Percentiles rank a stretch among this genome's conserved stretches.
Evolutionary conservation across 805 yeast genomes (phyloP).

Genomic region (Cyberlindnera maritima): DNA sequence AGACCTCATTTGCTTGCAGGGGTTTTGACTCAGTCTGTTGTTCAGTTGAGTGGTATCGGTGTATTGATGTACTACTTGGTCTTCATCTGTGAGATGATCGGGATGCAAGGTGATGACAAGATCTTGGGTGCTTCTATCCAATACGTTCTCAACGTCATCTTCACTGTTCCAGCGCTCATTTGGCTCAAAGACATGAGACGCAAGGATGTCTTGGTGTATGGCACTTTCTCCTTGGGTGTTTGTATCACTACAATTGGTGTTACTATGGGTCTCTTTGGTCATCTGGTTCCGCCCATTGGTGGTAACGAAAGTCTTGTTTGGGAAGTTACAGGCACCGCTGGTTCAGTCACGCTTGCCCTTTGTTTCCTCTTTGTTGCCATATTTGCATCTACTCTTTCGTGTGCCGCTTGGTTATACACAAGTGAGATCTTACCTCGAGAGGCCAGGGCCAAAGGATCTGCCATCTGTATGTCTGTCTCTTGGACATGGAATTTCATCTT

Average conservation of each 20-base stretch:
- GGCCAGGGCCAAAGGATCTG: slow-evolving; percentile 45
- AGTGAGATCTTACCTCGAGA: slow-evolving; percentile 46
- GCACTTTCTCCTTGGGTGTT: slow-evolving; percentile 36
- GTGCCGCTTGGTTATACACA: slow-evolving; percentile 49
- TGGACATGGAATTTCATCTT: slow-evolving; percentile 41
- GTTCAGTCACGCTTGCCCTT: slow-evolving; percentile 42
- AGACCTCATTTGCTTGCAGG: slow-evolving; percentile 39
- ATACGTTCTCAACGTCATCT: slow-evolving; percentile 38
- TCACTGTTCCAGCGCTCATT: slow-evolving; percentile 43
- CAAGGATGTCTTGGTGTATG: slow-evolving; percentile 45
- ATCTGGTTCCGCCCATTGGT: slow-evolving; percentile 28
- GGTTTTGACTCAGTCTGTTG: slow-evolving; percentile 36
- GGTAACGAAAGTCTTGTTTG: slow-evolving; percentile 36
- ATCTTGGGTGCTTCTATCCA: slow-evolving; percentile 37
- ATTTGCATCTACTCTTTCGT: slow-evolving; percentile 43
- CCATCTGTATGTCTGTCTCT: slow-evolving; percentile 44
- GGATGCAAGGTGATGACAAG: slow-evolving; percentile 35
- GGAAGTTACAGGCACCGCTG: slow-evolving; percentile 37
- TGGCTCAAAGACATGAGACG: slow-evolving; percentile 44
- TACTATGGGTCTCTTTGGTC: slow-evolving; percentile 37
- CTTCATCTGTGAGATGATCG: slow-evolving; percentile 47
- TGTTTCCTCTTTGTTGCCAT: slow-evolving; percentile 44
- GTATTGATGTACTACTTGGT: slow-evolving; percentile 43
- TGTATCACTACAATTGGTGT: slow-evolving; percentile 35
- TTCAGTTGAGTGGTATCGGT: slow-evolving; percentile 45